These are phyloP conservation scores for Petunia hybrid DNA, from an alignment of 305 asterid species.

Conservation along the genomic window DNA sequence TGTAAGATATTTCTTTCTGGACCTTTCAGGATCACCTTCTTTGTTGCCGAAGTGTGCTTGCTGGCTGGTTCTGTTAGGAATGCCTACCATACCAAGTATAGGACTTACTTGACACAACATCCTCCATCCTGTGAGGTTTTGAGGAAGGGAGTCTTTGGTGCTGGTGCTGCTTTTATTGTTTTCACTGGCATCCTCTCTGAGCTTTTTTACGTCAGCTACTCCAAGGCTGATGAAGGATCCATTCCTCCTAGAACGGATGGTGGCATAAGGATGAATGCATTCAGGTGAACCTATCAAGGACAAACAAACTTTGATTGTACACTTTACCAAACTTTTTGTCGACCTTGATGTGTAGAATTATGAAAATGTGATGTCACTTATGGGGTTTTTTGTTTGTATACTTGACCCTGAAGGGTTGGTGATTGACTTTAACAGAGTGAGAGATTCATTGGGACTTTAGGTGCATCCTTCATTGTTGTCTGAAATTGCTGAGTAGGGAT, in stretches of 20 bases:
- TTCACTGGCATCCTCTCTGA: conserved; percentile 74
- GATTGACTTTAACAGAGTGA: background rate
- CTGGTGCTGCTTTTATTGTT: conserved; percentile 81
- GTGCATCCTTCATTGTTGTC: conserved; percentile 9
- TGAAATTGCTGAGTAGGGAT: conserved; percentile 19
- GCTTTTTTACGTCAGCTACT: conserved; percentile 69
- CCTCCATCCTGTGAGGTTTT: conserved; percentile 81
- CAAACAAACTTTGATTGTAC: background rate
- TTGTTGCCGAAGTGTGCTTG: conserved; percentile 80
- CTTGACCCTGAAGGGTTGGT: background rate
- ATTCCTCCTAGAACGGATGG: conserved; percentile 48
- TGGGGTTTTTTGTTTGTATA: background rate
- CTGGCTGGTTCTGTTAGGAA: conserved; percentile 80
- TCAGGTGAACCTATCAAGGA: conserved; percentile 32
- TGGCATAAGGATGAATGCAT: conserved; percentile 73
- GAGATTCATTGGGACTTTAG: background rate
- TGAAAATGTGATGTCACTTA: background rate
- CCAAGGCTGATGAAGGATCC: conserved; percentile 58
- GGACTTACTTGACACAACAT: conserved; percentile 47
- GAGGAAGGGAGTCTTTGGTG: conserved; percentile 88
- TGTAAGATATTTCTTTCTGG: conserved; percentile 17
- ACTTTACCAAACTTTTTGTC: background rate
- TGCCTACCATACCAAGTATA: conserved; percentile 80
- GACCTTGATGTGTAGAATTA: background rate
- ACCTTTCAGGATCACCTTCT: conserved; percentile 64